Conservation (phyloP, 352 stramenopile species). For the Globisporangium viniferum region DNA sequence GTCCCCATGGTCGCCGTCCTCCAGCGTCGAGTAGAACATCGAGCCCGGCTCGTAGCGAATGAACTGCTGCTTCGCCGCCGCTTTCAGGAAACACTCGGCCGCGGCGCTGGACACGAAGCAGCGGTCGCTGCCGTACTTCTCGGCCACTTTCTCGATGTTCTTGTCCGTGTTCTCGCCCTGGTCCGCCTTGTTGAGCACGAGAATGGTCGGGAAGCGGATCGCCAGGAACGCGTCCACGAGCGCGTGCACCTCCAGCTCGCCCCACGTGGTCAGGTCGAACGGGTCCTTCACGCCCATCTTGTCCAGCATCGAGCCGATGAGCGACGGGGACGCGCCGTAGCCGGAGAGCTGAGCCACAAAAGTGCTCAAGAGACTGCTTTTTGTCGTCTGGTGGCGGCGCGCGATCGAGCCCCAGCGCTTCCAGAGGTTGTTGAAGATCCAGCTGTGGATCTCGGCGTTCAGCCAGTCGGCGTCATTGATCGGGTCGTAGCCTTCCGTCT, state of each 20-base stretch:
- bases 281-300: slow-evolving; percentile 61
- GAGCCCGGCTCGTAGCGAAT: slow-evolving; percentile 86
- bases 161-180: slow-evolving; percentile 80
- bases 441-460: slow-evolving; percentile 82
- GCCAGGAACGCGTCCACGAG: slow-evolving; percentile 77
- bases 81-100: slow-evolving; percentile 82
- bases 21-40: slow-evolving; percentile 80
- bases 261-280: slow-evolving; percentile 51
- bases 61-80: slow-evolving; percentile 64
- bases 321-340: slow-evolving; percentile 71
- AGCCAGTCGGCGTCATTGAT: slow-evolving; percentile 89
- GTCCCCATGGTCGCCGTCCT: slow-evolving; percentile 57
- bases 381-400: slow-evolving; percentile 67
- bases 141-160: slow-evolving; percentile 86
- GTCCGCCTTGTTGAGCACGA: slow-evolving; percentile 90
- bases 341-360: slow-evolving; percentile 77
- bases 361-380: slow-evolving; percentile 62
- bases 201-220: slow-evolving; percentile 82
- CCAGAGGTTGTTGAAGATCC: slow-evolving; percentile 89
- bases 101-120: slow-evolving; percentile 86
- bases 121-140: slow-evolving; percentile 85
- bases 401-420: slow-evolving; percentile 80
- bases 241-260: slow-evolving; percentile 60
- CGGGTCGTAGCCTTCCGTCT: slow-evolving; percentile 84
- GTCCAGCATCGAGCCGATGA: slow-evolving; percentile 73